These are phyloP conservation scores for Prototheca cutis DNA, from an alignment of 163 green algal genomes.

Conservation along the genomic window DNA sequence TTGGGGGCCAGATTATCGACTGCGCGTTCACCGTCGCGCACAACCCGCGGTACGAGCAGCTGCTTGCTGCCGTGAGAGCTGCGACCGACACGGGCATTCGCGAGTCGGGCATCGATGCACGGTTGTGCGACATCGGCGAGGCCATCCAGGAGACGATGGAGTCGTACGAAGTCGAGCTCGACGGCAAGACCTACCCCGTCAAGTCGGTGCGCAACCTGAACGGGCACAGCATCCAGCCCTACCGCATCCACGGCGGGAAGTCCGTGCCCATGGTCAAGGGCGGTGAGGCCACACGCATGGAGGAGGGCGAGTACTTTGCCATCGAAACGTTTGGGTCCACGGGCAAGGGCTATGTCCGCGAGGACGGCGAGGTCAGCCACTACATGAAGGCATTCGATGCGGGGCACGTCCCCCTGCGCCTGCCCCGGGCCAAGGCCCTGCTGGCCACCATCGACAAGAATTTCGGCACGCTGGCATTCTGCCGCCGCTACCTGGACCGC, in stretches of 20 bases:
- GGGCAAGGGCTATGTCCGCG: conserved; percentile 76
- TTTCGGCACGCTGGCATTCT: conserved; percentile 98
- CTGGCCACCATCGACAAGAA: conserved; percentile 89
- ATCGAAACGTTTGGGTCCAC: conserved; percentile 98
- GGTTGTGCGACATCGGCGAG: conserved; percentile 90
- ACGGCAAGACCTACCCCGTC: conserved; percentile 82
- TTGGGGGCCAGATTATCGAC: conserved; percentile 94
- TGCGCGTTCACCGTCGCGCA: conserved; percentile 92
- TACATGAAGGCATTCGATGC: conserved; percentile 99
- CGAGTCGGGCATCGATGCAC: conserved; percentile 85
- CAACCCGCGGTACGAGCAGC: conserved; percentile 77
- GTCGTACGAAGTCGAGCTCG: conserved; percentile 91
- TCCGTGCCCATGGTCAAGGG: conserved; percentile 96
- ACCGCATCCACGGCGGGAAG: conserved; percentile 97
- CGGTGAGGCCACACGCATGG: conserved; percentile 90
- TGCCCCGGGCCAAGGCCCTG: conserved; percentile 88
- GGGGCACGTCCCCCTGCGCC: conserved; percentile 83
- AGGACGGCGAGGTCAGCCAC: conserved; percentile 95
- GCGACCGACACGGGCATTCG: conserved; percentile 87
- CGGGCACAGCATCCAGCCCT: conserved; percentile 92
- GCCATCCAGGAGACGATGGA: conserved; percentile 95
- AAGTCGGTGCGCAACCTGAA: conserved; percentile 89
- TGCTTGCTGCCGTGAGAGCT: conserved; percentile 72
- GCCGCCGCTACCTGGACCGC: conserved; percentile 83
- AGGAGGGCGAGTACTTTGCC: conserved; percentile 98